phyloP scores from a whole-genome alignment of 192 early-diverging fungal species.

The Gaertneriomyces sp. region DNA sequence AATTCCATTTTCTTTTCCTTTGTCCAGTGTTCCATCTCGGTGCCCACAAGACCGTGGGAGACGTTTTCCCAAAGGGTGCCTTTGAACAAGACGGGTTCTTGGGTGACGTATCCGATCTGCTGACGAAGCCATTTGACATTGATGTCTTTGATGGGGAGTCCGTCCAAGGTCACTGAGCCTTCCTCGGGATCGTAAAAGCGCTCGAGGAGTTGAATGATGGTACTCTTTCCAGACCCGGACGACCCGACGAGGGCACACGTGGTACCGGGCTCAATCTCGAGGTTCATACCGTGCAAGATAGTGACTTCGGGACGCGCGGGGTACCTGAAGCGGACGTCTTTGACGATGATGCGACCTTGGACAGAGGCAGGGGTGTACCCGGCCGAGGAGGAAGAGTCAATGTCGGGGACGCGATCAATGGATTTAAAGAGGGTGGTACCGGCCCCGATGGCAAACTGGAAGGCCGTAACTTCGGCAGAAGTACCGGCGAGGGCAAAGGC shows the following conservation, averaged over 20 bases:
- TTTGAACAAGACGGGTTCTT: slow-evolving; percentile 87
- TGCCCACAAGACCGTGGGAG: slow-evolving; percentile 54
- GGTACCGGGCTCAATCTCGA: slow-evolving; percentile 59
- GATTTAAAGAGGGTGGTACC: slow-evolving; percentile 74
- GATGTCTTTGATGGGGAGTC: slow-evolving; percentile 65
- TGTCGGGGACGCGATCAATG: slow-evolving; percentile 77
- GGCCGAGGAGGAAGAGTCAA: slow-evolving; percentile 47
- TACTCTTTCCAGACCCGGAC: slow-evolving; percentile 77
- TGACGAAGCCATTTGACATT: slow-evolving; percentile 80
- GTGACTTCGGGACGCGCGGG: slow-evolving; percentile 62
- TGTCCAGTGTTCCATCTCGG: slow-evolving; percentile 41
- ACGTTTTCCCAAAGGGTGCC: slow-evolving; percentile 78
- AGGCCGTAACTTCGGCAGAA: slow-evolving; percentile 68
- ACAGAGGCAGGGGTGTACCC: slow-evolving; percentile 34
- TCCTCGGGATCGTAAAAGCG: slow-evolving; percentile 69
- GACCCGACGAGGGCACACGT: slow-evolving; percentile 85
- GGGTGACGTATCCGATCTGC: slow-evolving; percentile 86
- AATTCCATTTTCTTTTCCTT: slow-evolving; percentile 37
- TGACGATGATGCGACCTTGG: slow-evolving; percentile 41
- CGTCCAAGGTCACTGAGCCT: slow-evolving; percentile 72
- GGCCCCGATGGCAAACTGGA: slow-evolving; percentile 76
- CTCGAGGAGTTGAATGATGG: slow-evolving; percentile 76
- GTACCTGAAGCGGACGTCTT: slow-evolving; percentile 53
- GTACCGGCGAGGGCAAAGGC: slow-evolving; percentile 67
- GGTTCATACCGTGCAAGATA: slow-evolving; percentile 51